Base-by-base conservation (phyloP, 148 eudicot genomes). In the Cornus controversa region DNA sequence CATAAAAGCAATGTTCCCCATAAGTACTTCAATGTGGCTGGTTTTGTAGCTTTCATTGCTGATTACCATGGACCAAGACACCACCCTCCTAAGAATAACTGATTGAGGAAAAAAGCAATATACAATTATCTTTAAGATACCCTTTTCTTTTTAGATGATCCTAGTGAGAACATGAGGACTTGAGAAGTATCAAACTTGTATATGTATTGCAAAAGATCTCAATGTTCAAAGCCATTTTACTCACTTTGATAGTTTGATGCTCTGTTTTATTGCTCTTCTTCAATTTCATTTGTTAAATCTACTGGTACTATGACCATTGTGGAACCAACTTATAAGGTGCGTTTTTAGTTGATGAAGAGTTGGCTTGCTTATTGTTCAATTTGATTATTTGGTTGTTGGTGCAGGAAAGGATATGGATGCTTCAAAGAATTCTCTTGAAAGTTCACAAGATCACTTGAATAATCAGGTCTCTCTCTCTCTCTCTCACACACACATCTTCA, bases 51-150 rank as follows among this genome's bases (percentile, higher is more conserved):
- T 83, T 64, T 50, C 69, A 66, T 66, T 57, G 73, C 70, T 68
- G 89, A 90, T 86, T 86, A 86, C 79, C 81, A 45, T 60, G 77
- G 69, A 23, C 84, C 86, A 65, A 85, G 58, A 72, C 80, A 79
- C 23, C 87, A 86, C 80, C 87, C 90, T 85, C 80, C 89, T 80
- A 85, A 76, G 80, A 84, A 85, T 79, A 86, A 86, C 75, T 88
- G 70, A 82, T 50, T 67, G 67, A 70, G 64, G 8, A 40, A 40
- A 40, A 40, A 9, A 40, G 0, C 3, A 40, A 40, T 1, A 40
- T 0, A 40, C 45, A 7, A 40, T 40, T 1, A 9, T 40, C 7
- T 40, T 40, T 40, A 6, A 0, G 4, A 6, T 40, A 0, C 10
- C 10, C 45, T 40, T 40, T 40, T 40, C 0, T 40, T 40, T 40